Base-by-base conservation (phyloP, 352 stramenopile species). In the Phytopythium vexans region DNA sequence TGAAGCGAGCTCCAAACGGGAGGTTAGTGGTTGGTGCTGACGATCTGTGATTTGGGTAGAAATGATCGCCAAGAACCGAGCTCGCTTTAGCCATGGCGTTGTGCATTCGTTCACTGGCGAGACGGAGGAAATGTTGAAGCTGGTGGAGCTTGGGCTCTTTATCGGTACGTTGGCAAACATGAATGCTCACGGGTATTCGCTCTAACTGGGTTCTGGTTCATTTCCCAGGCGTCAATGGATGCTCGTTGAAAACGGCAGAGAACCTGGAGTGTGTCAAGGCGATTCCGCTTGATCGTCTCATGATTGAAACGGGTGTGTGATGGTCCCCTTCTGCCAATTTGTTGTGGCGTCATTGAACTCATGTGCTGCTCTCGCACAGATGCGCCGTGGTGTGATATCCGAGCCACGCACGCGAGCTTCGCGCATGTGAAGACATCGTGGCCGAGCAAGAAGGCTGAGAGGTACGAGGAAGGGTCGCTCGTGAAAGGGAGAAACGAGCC, bases 101-200 rank as follows among this genome's bases (percentile, higher is more conserved):
- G 96, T 99, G 27, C 97, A 99, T 68, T 98, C 86, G 44, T 99
- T 99, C 78, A 97, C 96, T 52, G 97, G 97, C 37, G 88, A 62
- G 6, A 79, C 84, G 6, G 89, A 98, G 16, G 87, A 99, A 59
- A 95, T 95, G 37, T 62, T 89, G 16, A 79, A 94, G 64, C 87
- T 99, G 31, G 72, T 97, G 15, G 77, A 94, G 32, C 66, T 98
- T n/a, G 94, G 84, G 11, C 74, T 99, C 11, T 98, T 96, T 63
- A 98, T 99, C 63, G 96, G 96, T 88, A 31, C 27, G 51, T 49
- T 3, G 39, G 16, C 37, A 27, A 27, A 27, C 10, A 35, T 49
- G 27, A 46, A 21, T 39, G 10, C 1, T 27, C 49, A 7, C 11
- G 38, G 6, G 34, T 35, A 33, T 50, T 42, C 21, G 8, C 16